Evolutionary conservation across 2,329 filamentous ascomycete species (phyloP).

Genomic region (Calycina herbarum): DNA sequence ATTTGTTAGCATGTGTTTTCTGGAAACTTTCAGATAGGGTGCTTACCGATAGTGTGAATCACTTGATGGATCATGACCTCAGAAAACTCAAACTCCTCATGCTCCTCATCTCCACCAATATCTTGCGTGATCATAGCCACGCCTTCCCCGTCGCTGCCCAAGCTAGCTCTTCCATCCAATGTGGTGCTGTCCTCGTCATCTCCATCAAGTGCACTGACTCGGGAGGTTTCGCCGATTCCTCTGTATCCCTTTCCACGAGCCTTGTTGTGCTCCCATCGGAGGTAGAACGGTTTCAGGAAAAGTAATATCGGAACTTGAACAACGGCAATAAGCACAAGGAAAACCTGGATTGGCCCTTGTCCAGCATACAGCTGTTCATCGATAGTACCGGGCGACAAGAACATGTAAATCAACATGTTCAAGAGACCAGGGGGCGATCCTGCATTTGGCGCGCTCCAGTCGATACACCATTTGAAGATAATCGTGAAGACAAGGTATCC

Average conservation of each 20-base stretch:
- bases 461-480: constrained; percentile 93
- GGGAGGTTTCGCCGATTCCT: constrained; percentile 84
- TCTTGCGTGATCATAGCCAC: constrained; percentile 88
- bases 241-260: constrained; percentile 87
- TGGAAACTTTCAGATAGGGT: constrained; percentile 9
- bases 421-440: constrained; percentile 79
- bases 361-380: constrained; percentile 75
- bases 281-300: constrained; percentile 93
- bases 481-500: constrained; percentile 94
- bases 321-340: constrained; percentile 79
- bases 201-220: constrained; percentile 85
- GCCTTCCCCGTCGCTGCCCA: constrained; percentile 76
- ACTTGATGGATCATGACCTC: constrained; percentile 99
- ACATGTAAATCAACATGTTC: constrained; percentile 99
- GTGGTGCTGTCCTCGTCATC: constrained; percentile 71
- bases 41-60: constrained; percentile 94
- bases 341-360: constrained; percentile 73
- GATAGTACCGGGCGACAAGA: constrained; percentile 77
- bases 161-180: constrained; percentile 64
- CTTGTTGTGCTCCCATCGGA: constrained; percentile 89
- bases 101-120: constrained; percentile 75
- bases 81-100: constrained; percentile 96
- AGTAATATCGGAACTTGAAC: constrained; percentile 86
- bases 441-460: constrained; percentile 67
- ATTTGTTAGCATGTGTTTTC: constrained; percentile 35